phyloP scores from a whole-genome alignment of 2,329 filamentous ascomycete genomes.

The Phyllosticta citribraziliensis region DNA sequence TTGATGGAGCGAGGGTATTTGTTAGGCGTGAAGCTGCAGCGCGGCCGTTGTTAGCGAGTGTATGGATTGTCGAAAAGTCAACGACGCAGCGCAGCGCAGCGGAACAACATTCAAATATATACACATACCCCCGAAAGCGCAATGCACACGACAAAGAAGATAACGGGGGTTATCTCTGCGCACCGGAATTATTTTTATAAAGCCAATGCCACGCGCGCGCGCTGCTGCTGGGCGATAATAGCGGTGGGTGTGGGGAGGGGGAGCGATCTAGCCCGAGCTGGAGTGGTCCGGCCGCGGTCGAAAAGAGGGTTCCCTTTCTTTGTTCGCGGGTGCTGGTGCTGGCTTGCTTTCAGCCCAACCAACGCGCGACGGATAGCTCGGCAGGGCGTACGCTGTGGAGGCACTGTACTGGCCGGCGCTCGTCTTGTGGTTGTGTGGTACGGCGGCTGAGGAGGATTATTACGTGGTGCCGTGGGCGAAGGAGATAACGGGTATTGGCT shows the following conservation, averaged over 20 bases:
- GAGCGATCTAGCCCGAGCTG: background rate
- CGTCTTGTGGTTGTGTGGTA: background rate
- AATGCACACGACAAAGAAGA: no score
- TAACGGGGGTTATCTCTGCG: background rate
- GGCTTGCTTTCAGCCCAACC: background rate
- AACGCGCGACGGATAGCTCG: background rate
- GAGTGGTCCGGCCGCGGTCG: background rate
- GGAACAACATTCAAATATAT: no score
- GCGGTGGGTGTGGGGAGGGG: no score
- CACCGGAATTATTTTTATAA: slow-evolving; percentile 1
- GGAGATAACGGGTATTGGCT: background rate
- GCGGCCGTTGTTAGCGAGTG: no score
- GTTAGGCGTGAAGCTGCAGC: no score
- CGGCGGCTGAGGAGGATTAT: background rate
- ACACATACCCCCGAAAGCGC: no score
- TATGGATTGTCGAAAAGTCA: no score
- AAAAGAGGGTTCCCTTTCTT: background rate
- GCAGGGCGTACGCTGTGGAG: background rate
- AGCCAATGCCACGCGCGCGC: background rate
- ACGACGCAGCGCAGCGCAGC: no score
- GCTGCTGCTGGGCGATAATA: background rate
- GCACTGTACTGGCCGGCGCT: no score
- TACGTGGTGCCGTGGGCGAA: background rate
- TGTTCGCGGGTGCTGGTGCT: background rate
- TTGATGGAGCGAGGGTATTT: no score